Base-by-base conservation (phyloP, 257 asterid genomes). In the Prunella vulgaris region DNA sequence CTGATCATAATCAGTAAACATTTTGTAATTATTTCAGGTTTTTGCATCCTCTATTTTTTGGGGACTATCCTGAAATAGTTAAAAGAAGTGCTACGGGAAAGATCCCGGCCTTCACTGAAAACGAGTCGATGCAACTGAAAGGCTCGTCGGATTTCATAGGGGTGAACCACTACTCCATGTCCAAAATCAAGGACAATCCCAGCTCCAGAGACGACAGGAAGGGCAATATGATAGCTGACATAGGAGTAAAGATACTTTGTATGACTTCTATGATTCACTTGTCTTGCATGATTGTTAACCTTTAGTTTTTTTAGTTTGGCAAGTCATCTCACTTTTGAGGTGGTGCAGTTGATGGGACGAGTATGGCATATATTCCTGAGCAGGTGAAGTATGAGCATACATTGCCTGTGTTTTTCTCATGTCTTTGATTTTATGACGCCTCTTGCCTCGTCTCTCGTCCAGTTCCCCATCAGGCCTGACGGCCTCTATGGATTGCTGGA, bases 61-160 rank as follows among this genome's bases (percentile, higher is more conserved):
- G 90, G 69, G 93, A 86, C 68, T 86, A 86, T 70, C 93, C 93
- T 10, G 84, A 74, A 5, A 54, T 49, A 44, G 30, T 86, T 6
- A 86, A 80, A 61, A 73, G 32, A 37, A 74, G 61, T 21, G 86
- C 71, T 10, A 79, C 73, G 24, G 2, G 58, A 8, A 82, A 83
- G 60, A 52, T 84, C 9, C 90, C 93, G 13, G 70, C 53, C 69
- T 67, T 86, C 52, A 80, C 80, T 6, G 20, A 40, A 18, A 13
- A 53, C 3, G 85, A 86, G 71, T 75, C 79, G 17, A 67, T 75
- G 71, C 86, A 59, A 49, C 53, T 86, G 14, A 84, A 78, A 81
- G 88, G 86, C 33, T 77, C 90, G 7, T 49, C 69, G 22, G 93
- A 86, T 64, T 86, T 84, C 57, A 58, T 84, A 42, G 90, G 86